Base-by-base conservation (phyloP, 768 basidiomycete genomes). In the Artomyces pyxidatus region DNA sequence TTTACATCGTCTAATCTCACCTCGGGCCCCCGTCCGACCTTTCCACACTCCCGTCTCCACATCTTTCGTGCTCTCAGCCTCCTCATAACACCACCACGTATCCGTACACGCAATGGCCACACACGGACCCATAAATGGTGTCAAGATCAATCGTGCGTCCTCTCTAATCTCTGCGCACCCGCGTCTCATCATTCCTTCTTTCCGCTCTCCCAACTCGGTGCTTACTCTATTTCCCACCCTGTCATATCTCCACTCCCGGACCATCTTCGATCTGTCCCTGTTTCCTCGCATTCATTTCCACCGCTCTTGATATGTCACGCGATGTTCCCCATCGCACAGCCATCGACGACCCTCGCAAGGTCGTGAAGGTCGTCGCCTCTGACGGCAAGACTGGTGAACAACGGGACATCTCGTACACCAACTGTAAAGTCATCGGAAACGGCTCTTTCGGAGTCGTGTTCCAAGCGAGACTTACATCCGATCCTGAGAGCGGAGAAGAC, bases 381-480 rank as follows among this genome's bases (percentile, higher is more conserved):
- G 88, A 94, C 61, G 96, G 96, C 70, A 97, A 94, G 80, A 72
- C 84, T 6, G 92, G 89, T 60, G 86, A 88, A 43, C 84, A 87
- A 54, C 77, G 78, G 61, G 87, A 93, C 59, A 82, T 98, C 61
- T 78, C 84, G 42, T 99, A 99, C 73, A 96, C 89, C 59, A 93
- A 89, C 67, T 95, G 88, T 77, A 98, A 96, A 71, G 90, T 99
- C 64, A 88, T 94, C 62, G 96, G 96, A 48, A 98, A 99, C 64
- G 96, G 96, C 68, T 95, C 92, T 50, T 99, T 99, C 62, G 96
- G 96, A 59, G 94, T 99, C 67, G 96, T 99, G 55, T 98, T 94
- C 68, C 90, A 93, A 57, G 95, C 94, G 51, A 91, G 83, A 69
- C 81, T 97, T 48, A 73, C 93, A 43, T 74, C 74, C 12, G 74